Base-by-base conservation (phyloP, 352 stramenopile species). In the Globisporangium polare region DNA sequence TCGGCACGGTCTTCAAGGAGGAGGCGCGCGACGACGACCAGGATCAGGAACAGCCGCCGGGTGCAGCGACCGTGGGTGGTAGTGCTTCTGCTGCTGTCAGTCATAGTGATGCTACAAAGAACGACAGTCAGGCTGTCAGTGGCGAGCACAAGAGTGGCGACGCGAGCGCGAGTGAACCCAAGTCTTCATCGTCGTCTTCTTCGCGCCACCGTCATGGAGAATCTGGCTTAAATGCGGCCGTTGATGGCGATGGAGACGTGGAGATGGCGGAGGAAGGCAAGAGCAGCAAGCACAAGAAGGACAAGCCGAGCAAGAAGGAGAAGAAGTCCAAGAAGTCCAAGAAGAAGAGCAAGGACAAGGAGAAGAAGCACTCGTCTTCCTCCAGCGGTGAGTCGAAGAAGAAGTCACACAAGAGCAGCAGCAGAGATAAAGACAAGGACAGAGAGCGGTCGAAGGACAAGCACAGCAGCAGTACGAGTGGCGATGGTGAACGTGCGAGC, bases 241-340 rank as follows among this genome's bases (percentile, higher is more conserved):
- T 18, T 24, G 27, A 41, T 24, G 27, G 27, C 0, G 35, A 35
- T 8, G 45, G 37, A 7, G 58, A 58, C 37, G 56, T 43, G 39
- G 41, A 55, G 54, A 65, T 7, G 71, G 49, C 26, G 62, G 72
- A 24, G 1, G 71, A 75, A 17, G 20, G 45, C 13, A 52, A 54
- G 3, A 63, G 57, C 18, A 42, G 65, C 27, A 88, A 86, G 58
- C 70, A 85, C 47, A 89, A 78, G 52, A 86, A 83, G 57, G 69
- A 86, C 39, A 89, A 89, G 54, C 80, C 80, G n/a, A 77, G 84
- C 26, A 89, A 90, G 55, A 83, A 77, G 43, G 72, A 79, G 43
- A 89, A 91, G 33, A 91, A 91, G 53, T 76, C 62, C n/a, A 89
- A 90, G 52, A 86, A 89, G 53, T 81, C 68, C 66, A 89, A 88